Evolutionary conservation across 768 basidiomycete species (phyloP).

Genomic region (Arthromyces matolae): DNA sequence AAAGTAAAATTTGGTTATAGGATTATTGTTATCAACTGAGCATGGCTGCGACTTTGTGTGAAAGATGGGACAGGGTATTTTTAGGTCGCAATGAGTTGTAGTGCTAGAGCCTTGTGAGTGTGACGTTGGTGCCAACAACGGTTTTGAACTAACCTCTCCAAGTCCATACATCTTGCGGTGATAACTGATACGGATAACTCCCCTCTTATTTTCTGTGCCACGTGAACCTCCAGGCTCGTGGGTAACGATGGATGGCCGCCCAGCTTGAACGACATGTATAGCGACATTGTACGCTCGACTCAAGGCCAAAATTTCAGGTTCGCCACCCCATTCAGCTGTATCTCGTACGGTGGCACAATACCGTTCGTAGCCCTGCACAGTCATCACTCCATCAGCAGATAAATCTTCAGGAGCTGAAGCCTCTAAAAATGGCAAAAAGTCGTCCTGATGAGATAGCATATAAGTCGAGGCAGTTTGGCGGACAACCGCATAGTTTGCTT

Average conservation of each 20-base stretch:
- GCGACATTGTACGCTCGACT: conserved; percentile 77
- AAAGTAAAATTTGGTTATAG: too few relatives aligned
- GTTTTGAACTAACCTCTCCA: conserved; percentile 69
- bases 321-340: conserved; percentile 95
- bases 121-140: background rate
- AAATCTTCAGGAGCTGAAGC: conserved; percentile 69
- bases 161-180: conserved; percentile 93
- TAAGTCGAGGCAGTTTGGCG: conserved; percentile 76
- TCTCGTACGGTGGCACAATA: conserved; percentile 79
- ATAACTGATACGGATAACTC: conserved; percentile 76
- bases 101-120: conserved; percentile 48
- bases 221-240: conserved; percentile 56
- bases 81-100: conserved; percentile 82
- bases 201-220: conserved; percentile 27
- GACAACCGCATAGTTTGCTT: conserved; percentile 57
- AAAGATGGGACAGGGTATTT: conserved; percentile 21
- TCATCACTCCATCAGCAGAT: conserved; percentile 69
- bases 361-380: conserved; percentile 51
- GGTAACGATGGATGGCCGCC: conserved; percentile 76
- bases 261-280: conserved; percentile 88
- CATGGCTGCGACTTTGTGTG: conserved; percentile 24
- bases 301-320: conserved; percentile 93
- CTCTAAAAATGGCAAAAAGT: conserved; percentile 92
- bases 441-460: conserved; percentile 77
- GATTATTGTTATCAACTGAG: conserved; percentile 16